Percentiles rank a stretch among this genome's conserved stretches.
Evolutionary conservation across 805 yeast species (phyloP).

Genomic region (Wickerhamiella sorbophila): DNA sequence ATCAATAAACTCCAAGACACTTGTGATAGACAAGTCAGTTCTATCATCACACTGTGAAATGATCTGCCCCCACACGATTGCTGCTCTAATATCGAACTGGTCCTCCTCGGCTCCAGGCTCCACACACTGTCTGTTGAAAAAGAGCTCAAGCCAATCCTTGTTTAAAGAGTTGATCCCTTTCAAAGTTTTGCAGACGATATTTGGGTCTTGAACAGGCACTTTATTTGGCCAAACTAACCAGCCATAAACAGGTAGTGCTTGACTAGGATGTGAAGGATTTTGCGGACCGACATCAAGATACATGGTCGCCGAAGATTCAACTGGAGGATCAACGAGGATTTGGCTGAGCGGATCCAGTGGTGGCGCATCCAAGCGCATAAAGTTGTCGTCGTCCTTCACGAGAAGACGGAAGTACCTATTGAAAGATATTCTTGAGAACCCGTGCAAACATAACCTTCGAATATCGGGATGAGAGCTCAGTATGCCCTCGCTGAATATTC

Average conservation of each 20-base stretch:
- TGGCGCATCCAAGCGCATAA: conserved; percentile 11
- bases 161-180: background rate
- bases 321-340: background rate
- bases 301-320: background rate
- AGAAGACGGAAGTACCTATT: conserved; percentile 34
- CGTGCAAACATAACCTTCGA: conserved; percentile 44
- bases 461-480: conserved; percentile 46
- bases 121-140: conserved; percentile 38
- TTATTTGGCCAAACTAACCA: conserved; percentile 59
- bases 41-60: conserved; percentile 20
- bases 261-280: background rate
- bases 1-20: conserved; percentile 36
- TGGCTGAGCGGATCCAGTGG: background rate
- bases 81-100: conserved; percentile 51
- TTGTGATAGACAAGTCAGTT: conserved; percentile 33
- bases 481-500: conserved; percentile 14
- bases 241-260: conserved; percentile 30
- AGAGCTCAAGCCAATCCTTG: conserved; percentile 14
- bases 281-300: background rate
- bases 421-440: conserved; percentile 39
- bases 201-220: background rate
- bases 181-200: background rate
- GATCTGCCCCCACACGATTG: conserved; percentile 39
- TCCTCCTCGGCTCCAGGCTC: conserved; percentile 42
- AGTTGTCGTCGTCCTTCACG: conserved; percentile 34